Evolutionary conservation across 1,284 basidiomycete genomes (phyloP), one percentile per base, ranked within the genome.

Genomic region (Ceratobasidium sp.): DNA sequence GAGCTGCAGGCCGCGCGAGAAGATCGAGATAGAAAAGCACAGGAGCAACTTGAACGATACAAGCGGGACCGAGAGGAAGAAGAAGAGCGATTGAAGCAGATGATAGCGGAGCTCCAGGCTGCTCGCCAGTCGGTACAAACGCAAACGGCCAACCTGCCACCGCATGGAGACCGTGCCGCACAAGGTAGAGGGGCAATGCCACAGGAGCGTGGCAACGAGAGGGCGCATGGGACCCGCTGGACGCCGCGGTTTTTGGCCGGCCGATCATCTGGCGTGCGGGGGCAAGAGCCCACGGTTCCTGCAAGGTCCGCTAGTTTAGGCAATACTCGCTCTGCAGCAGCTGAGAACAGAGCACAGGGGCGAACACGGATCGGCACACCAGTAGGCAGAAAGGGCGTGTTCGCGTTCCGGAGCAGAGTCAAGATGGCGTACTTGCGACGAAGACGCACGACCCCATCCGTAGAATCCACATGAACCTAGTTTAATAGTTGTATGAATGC

Each of bases 1-100:
- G 65, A 69, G 53, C 41, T 69, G 4, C n/a, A 45, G 14, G 52
- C 34, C 12, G 65, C 65, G 10, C 36, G 36, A 14, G 23, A 58
- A 45, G 65, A 69, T 9, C 65, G 65, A 30, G 65, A 69, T 48
- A 69, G 53, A 36, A 48, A 53, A 3, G 65, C 65, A n/a, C 52
- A 57, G 21, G 65, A 69, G 34, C 65, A 69, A 39, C 65, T 69
- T 2, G 65, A 58, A 34, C 21, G 65, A n/a, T 69, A 55, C 41
- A 55, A 46, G 53, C 50, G 53, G 8, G 53, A 69, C 26, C 32
- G 52, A 28, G 65, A 69, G 21, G 23, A 57, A 14, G 65, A 69
- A 30, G 53, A 43, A 21, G 21, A n/a, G 26, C 18, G 39, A 1
- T 39, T 69, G 26, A n/a, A 28, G 43, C 16, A 8, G n/a, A 52